Base-by-base conservation (phyloP, 306 rosid genomes). In the Astragalus membranaceus region DNA sequence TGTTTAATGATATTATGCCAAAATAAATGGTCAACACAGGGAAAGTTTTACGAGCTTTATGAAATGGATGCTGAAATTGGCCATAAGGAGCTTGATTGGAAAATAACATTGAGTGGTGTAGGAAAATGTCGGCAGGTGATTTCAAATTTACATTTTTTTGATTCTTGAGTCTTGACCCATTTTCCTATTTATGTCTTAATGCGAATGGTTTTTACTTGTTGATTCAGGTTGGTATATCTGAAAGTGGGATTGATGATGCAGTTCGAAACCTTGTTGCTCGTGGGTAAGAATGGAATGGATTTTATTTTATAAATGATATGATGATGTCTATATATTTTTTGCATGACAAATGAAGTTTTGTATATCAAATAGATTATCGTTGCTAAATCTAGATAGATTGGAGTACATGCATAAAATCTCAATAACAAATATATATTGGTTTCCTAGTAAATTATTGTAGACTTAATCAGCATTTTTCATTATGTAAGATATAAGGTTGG, bases 31-130 rank as follows among this genome's bases (percentile, higher is more conserved):
- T 74, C 36, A 67, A 54, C 60, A 9, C 89, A 90, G 98, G 98
- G 98, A 39, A 90, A 94, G 53, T 94, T 94, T 78, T 94, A 94
- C 58, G 97, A 94, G 88, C 96, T 94, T 9, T 94, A 94, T 77
- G 98, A 94, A 84, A 57, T 85, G 69, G 97, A 94, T 84, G 97
- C 98, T 80, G 98, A 94, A 76, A 88, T 87, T 75, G 98, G 98
- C 54, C 97, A 90, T 73, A 94, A 90, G 82, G 98, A 94, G 86
- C 98, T 90, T 81, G 92, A 90, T 81, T 94, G 98, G 98, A 94
- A 90, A 87, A 87, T 94, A 62, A 94, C 97, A 60, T 70, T 94
- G 8, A 90, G 98, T 58, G 98, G 98, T 9, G 97, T 94, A 52
- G 98, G 98, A 74, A 94, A 90, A 83, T 94, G 98, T 58, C 91